phyloP scores from a whole-genome alignment of 805 yeast species.

The Lipomyces mesembrius region DNA sequence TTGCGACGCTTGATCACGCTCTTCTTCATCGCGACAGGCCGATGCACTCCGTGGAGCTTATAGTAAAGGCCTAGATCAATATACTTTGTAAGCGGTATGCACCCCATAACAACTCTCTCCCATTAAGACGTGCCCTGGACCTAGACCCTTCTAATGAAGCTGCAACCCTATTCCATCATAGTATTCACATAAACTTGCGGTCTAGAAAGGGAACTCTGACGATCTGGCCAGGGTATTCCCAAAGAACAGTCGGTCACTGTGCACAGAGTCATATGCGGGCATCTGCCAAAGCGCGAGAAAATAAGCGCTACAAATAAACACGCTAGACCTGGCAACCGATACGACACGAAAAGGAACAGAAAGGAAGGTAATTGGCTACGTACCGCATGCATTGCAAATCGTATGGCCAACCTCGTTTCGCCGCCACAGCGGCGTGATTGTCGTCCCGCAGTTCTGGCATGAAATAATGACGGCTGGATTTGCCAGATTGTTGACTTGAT shows the following conservation, averaged over 20 bases:
- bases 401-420: conserved; percentile 80
- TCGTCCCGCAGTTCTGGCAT: conserved; percentile 81
- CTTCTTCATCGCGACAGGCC: conserved; percentile 77
- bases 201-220: too few relatives aligned
- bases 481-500: conserved; percentile 3
- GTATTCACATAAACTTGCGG: too few relatives aligned
- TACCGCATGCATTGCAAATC: conserved; percentile 86
- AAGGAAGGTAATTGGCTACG: conserved; percentile 8
- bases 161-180: neutral
- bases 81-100: neutral
- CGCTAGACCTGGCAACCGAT: neutral
- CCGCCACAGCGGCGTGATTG: conserved; percentile 87
- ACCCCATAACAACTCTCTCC: neutral
- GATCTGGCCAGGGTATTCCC: too few relatives aligned
- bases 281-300: too few relatives aligned
- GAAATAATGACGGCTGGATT: conserved; percentile 59
- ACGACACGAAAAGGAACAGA: neutral
- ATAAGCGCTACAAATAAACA: too few relatives aligned
- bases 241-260: too few relatives aligned
- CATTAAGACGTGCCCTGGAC: neutral
- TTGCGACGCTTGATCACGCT: conserved; percentile 75
- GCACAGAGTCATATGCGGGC: too few relatives aligned
- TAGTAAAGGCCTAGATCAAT: conserved; percentile 57
- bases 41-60: conserved; percentile 71
- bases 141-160: too few relatives aligned